These are phyloP conservation scores for Floccularia luteovirens DNA, from an alignment of 768 basidiomycete species.

Conservation along the genomic window DNA sequence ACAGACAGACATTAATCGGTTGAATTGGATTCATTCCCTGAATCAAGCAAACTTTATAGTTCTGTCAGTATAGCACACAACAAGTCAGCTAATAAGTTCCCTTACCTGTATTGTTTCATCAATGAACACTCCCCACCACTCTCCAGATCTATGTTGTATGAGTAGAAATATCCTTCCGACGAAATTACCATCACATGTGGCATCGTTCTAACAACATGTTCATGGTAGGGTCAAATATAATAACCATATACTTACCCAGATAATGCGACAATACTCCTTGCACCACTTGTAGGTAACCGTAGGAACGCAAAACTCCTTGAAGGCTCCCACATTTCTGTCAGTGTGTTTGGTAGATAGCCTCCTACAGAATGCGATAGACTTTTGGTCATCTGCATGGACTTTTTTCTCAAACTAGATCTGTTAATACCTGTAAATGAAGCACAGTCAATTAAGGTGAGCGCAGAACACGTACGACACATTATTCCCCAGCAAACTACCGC, in stretches of 20 bases:
- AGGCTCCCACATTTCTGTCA: constrained; percentile 98
- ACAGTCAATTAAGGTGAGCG: not conserved
- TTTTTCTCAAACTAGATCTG: constrained; percentile 45
- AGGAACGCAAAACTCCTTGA: constrained; percentile 90
- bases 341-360: constrained; percentile 77
- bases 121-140: constrained; percentile 92
- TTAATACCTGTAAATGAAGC: not conserved
- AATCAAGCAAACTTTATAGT: constrained; percentile 22
- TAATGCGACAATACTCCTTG: constrained; percentile 82
- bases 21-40: constrained; percentile 17
- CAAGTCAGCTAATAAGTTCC: not conserved
- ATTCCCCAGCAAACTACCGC: too few species aligned
- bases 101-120: constrained; percentile 86
- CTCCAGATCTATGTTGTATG: constrained; percentile 93
- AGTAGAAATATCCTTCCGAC: constrained; percentile 92
- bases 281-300: constrained; percentile 70
- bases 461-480: constrained; percentile 45
- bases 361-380: constrained; percentile 73
- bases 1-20: not conserved
- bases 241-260: constrained; percentile 58
- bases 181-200: constrained; percentile 98
- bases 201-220: constrained; percentile 52
- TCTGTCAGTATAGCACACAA: not conserved
- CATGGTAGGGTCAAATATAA: not conserved
- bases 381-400: constrained; percentile 71